Conservation (phyloP, 306 rosid species). For the Abrus pulchellus region DNA sequence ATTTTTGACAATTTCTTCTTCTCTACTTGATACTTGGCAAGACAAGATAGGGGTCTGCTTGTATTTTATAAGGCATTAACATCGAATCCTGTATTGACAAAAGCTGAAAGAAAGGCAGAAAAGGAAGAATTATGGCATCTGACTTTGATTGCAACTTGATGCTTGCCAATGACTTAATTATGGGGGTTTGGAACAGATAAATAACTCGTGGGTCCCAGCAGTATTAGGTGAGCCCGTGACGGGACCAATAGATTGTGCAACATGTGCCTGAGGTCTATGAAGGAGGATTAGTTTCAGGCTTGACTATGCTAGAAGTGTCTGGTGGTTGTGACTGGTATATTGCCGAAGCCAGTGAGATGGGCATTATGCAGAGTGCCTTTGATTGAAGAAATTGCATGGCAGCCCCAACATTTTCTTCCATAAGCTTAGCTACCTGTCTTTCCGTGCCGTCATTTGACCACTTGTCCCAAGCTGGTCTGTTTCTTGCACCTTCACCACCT, state of each 20-base stretch:
- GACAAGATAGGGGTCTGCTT: slow-evolving; percentile 68
- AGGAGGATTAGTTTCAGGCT: slow-evolving; percentile 91
- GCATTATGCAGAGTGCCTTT: slow-evolving; percentile 97
- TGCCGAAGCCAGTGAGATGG: slow-evolving; percentile 91
- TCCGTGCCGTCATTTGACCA: slow-evolving; percentile 96
- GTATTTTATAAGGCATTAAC: slow-evolving; percentile 76
- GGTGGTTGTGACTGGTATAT: slow-evolving; percentile 93
- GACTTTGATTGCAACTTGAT: slow-evolving; percentile 94
- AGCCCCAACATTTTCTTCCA: slow-evolving; percentile 96
- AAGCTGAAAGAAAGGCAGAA: slow-evolving; percentile 67
- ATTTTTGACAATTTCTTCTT: slow-evolving; percentile 79
- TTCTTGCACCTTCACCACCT: slow-evolving; percentile 83
- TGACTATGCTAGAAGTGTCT: slow-evolving; percentile 78
- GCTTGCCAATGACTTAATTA: slow-evolving; percentile 58
- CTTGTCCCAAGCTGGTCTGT: slow-evolving; percentile 94
- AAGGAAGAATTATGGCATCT: slow-evolving; percentile 78
- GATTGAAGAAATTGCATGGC: slow-evolving; percentile 98
- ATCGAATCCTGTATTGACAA: slow-evolving; percentile 77
- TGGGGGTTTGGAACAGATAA: slow-evolving; percentile 68
- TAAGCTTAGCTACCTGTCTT: slow-evolving; percentile 89
- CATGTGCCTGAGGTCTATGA: slow-evolving; percentile 58
- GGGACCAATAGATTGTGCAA: slow-evolving; percentile 52
- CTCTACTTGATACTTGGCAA: slow-evolving; percentile 69
- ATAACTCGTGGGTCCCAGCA: slow-evolving; percentile 64
- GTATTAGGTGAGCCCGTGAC: slow-evolving; percentile 56